These are phyloP conservation scores for Geotrichum candidum DNA, from an alignment of 1,139 yeast species.

Conservation along the genomic window DNA sequence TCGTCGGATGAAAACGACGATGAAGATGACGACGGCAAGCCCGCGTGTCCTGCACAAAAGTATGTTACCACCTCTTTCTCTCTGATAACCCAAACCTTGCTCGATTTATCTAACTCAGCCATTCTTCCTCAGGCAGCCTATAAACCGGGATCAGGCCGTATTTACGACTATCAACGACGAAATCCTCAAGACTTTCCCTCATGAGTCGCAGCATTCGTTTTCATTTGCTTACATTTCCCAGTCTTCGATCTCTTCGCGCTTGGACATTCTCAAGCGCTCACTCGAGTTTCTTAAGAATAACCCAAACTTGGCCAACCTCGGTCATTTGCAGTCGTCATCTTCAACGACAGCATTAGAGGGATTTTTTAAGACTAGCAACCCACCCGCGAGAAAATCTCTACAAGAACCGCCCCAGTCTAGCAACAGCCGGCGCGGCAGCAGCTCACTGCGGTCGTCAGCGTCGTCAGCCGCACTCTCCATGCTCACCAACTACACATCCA, in stretches of 20 bases:
- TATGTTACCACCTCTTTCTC: neutral
- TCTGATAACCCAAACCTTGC: neutral
- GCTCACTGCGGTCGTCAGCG: constrained; percentile 24
- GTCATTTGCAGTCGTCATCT: constrained; percentile 15
- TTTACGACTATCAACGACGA: constrained; percentile 10
- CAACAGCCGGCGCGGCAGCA: neutral
- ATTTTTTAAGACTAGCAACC: constrained; percentile 12
- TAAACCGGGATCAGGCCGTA: neutral
- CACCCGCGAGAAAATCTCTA: constrained; percentile 3
- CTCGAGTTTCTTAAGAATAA: constrained; percentile 63
- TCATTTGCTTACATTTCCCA: constrained; percentile 81
- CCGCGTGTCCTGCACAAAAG: neutral
- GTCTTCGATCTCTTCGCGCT: constrained; percentile 67
- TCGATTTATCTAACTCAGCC: neutral
- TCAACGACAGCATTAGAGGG: constrained; percentile 18
- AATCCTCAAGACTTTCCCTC: constrained; percentile 47
- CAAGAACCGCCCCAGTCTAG: neutral
- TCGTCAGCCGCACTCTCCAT: constrained; percentile 30
- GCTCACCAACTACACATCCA: constrained; percentile 23
- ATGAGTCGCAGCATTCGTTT: constrained; percentile 77
- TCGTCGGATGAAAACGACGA: constrained; percentile 5
- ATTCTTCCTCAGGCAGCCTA: constrained; percentile 1
- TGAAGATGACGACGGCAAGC: neutral
- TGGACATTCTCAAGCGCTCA: constrained; percentile 69
- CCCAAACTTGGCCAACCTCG: constrained; percentile 27